These are phyloP conservation scores for Incumbomyces delicatus DNA, from an alignment of 2,329 filamentous ascomycete genomes.

Conservation along the genomic window DNA sequence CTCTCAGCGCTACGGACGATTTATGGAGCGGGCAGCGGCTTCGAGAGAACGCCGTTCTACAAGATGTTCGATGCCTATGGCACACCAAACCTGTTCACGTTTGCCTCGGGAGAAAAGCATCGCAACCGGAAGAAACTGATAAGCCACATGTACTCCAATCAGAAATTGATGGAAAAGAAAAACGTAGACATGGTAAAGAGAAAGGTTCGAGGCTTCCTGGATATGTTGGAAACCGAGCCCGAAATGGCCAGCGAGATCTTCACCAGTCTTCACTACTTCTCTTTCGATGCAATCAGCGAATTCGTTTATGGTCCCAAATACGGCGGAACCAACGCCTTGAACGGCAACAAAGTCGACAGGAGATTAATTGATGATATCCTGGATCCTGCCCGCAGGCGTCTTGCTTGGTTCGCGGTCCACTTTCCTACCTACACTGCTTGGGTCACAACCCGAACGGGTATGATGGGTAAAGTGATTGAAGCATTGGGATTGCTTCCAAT, in stretches of 20 bases:
- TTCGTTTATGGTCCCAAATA: constrained; percentile 40
- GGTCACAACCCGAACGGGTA: constrained; percentile 37
- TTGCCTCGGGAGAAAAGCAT: constrained; percentile 35
- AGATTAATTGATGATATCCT: constrained; percentile 40
- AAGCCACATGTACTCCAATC: constrained; percentile 45
- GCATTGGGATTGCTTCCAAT: constrained; percentile 36
- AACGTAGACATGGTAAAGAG: constrained; percentile 29
- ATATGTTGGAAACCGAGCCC: constrained; percentile 30
- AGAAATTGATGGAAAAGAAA: constrained; percentile 29
- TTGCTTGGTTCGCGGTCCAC: constrained; percentile 44
- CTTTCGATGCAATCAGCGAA: constrained; percentile 43
- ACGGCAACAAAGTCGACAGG: constrained; percentile 29
- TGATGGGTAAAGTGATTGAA: constrained; percentile 27
- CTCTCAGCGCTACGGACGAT: constrained; percentile 42
- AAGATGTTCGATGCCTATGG: constrained; percentile 42
- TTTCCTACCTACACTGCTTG: constrained; percentile 37
- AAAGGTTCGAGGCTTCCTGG: constrained; percentile 33
- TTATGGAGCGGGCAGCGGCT: constrained; percentile 45
- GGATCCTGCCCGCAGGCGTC: constrained; percentile 35
- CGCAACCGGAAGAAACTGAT: constrained; percentile 40
- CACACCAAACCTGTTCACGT: constrained; percentile 43
- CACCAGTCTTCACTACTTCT: constrained; percentile 42
- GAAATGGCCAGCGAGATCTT: constrained; percentile 37
- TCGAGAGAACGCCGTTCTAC: constrained; percentile 43
- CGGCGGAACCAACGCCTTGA: constrained; percentile 37